Percentiles rank a stretch among this genome's conserved stretches.
Evolutionary conservation across 352 stramenopile genomes (phyloP).

Genomic region (Phytopythium oedochilum): DNA sequence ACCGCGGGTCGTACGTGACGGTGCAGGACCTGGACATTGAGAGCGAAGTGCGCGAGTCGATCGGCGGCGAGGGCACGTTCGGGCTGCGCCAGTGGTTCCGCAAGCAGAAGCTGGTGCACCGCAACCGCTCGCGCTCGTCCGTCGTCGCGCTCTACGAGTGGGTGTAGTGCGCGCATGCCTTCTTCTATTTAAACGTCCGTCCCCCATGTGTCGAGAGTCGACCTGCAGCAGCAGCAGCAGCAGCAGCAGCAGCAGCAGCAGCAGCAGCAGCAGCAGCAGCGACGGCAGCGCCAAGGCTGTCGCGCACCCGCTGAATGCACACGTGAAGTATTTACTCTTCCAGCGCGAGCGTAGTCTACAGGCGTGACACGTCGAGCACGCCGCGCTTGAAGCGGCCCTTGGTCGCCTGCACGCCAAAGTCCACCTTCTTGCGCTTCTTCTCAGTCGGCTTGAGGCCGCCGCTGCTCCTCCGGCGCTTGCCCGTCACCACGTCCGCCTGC

Average conservation of each 20-base stretch:
- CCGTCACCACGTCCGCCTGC: constrained; percentile 60
- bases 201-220: constrained; percentile 1
- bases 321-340: background rate
- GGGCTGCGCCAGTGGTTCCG: constrained; percentile 79
- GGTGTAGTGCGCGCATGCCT: too few relatives aligned
- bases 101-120: constrained; percentile 80
- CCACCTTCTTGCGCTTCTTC: constrained; percentile 65
- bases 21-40: constrained; percentile 68
- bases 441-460: constrained; percentile 2
- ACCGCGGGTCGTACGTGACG: constrained; percentile 42
- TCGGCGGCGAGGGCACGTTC: constrained; percentile 69
- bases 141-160: constrained; percentile 55
- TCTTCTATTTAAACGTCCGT: constrained; percentile 1
- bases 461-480: constrained; percentile 48
- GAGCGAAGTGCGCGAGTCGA: constrained; percentile 73
- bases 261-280: too few relatives aligned
- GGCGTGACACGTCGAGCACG: constrained; percentile 57
- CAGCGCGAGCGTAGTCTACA: too few relatives aligned
- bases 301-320: background rate
- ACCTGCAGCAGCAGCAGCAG: background rate
- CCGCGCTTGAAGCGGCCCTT: constrained; percentile 73
- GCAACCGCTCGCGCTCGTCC: constrained; percentile 63
- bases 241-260: too few relatives aligned
- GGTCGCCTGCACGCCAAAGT: constrained; percentile 72
- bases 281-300: too few relatives aligned